These are phyloP conservation scores for Persicaria maculosa DNA, from an alignment of 148 eudicot genomes.

Conservation along the genomic window DNA sequence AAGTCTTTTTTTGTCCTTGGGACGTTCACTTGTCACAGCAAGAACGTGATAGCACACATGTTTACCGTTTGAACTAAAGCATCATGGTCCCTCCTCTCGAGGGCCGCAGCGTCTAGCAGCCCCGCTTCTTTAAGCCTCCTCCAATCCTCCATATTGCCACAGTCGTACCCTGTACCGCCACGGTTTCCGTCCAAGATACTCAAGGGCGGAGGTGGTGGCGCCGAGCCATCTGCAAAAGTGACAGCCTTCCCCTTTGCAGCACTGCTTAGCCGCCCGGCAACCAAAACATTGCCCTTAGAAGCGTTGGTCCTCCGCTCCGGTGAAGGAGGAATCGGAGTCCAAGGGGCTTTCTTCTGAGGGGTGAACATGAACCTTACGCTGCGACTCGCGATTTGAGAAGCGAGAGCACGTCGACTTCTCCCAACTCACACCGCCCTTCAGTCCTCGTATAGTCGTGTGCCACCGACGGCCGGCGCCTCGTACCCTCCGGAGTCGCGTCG, in stretches of 20 bases:
- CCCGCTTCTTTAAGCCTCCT: conserved; percentile 72
- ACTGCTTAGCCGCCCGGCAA: conserved; percentile 9
- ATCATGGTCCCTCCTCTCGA: conserved; percentile 53
- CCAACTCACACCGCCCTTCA: no score
- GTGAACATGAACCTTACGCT: no score
- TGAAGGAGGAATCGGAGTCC: conserved; percentile 18
- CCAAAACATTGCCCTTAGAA: not conserved
- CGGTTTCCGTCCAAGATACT: conserved; percentile 30
- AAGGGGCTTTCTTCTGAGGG: no score
- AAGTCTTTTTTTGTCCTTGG: no score
- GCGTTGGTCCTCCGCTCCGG: conserved; percentile 23
- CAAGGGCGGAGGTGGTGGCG: conserved; percentile 47
- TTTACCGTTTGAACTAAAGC: conserved; percentile 35
- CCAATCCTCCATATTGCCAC: conserved; percentile 57
- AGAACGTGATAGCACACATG: no score
- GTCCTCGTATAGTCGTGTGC: no score
- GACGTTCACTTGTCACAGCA: no score
- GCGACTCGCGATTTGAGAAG: no score
- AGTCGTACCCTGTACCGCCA: conserved; percentile 12
- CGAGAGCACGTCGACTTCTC: no score
- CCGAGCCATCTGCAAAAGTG: conserved; percentile 44
- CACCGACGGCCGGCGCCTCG: no score
- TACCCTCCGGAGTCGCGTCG: no score
- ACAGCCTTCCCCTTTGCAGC: conserved; percentile 43
- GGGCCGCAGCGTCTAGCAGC: conserved; percentile 46